phyloP scores from a whole-genome alignment of 2,329 filamentous ascomycete genomes.

The Cladophialophora yegresii region DNA sequence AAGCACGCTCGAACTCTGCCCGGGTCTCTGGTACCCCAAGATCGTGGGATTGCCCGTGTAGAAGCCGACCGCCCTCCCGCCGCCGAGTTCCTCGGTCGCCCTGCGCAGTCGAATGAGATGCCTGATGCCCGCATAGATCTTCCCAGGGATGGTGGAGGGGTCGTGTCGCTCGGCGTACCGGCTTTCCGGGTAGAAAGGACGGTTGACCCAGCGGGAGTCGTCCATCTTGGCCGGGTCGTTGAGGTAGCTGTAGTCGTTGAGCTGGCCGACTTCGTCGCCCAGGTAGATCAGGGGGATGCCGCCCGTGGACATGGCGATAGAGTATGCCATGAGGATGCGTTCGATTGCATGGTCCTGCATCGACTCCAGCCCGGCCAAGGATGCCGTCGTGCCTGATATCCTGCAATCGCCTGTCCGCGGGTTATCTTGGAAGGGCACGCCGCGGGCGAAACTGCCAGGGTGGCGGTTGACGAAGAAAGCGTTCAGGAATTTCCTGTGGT shows the following conservation, averaged over 20 bases:
- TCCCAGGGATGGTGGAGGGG: conserved; percentile 26
- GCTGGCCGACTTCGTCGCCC: conserved; percentile 35
- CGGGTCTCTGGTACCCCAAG: conserved; percentile 34
- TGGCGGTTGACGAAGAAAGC: conserved; percentile 36
- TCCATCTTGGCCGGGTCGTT: conserved; percentile 35
- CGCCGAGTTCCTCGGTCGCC: conserved; percentile 31
- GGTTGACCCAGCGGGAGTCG: conserved; percentile 35
- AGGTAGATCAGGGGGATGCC: conserved; percentile 36
- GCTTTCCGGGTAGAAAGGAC: conserved; percentile 31
- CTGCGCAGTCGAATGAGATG: conserved; percentile 33
- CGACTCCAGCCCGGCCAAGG: conserved; percentile 33
- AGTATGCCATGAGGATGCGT: conserved; percentile 32
- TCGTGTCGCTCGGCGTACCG: conserved; percentile 32
- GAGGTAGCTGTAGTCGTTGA: conserved; percentile 36
- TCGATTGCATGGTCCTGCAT: conserved; percentile 34
- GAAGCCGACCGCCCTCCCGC: conserved; percentile 33
- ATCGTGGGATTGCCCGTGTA: conserved; percentile 33
- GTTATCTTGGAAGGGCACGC: conserved; percentile 36
- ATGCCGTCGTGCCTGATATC: conserved; percentile 35
- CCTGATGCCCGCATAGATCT: conserved; percentile 33
- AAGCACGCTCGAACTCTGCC: conserved; percentile 24
- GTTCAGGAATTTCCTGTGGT: conserved; percentile 35
- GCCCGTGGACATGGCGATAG: conserved; percentile 35
- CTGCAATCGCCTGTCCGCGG: conserved; percentile 34
- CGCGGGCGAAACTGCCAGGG: conserved; percentile 33